phyloP scores from a whole-genome alignment of 257 asterid species.

The Ligustrum vulgare region DNA sequence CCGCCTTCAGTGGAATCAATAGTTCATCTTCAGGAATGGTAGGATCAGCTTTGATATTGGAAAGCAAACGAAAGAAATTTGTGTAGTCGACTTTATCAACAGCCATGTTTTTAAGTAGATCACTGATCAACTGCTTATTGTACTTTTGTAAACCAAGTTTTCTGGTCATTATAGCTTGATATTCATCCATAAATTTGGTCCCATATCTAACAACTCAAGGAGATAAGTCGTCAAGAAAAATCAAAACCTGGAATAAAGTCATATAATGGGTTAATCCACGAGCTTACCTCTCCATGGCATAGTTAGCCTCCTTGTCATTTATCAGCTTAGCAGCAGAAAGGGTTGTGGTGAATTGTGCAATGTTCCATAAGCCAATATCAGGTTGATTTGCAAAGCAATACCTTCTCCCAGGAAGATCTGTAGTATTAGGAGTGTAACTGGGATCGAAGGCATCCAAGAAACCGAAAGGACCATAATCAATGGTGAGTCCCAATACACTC shows the following conservation, averaged over 20 bases:
- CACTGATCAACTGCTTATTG: conserved; percentile 82
- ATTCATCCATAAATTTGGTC: conserved; percentile 88
- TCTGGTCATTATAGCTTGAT: conserved; percentile 90
- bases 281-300: conserved; percentile 86
- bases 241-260: not conserved
- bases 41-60: conserved; percentile 79
- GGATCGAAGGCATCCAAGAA: conserved; percentile 99
- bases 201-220: conserved; percentile 61
- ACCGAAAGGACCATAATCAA: conserved; percentile 98
- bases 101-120: conserved; percentile 92
- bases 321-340: conserved; percentile 77
- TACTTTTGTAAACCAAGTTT: conserved; percentile 90
- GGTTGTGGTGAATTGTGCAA: conserved; percentile 75
- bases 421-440: conserved; percentile 93
- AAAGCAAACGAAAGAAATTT: conserved; percentile 87
- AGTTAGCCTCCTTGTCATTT: conserved; percentile 77
- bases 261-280: not conserved
- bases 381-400: conserved; percentile 98
- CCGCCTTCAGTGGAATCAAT: conserved; percentile 86
- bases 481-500: conserved; percentile 93
- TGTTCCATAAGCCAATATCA: conserved; percentile 94
- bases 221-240: conserved; percentile 21
- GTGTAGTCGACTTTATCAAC: conserved; percentile 99
- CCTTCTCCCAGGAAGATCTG: conserved; percentile 98
- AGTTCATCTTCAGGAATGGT: conserved; percentile 62